Conservation (phyloP, 768 basidiomycete species). For the Russula sp. region DNA sequence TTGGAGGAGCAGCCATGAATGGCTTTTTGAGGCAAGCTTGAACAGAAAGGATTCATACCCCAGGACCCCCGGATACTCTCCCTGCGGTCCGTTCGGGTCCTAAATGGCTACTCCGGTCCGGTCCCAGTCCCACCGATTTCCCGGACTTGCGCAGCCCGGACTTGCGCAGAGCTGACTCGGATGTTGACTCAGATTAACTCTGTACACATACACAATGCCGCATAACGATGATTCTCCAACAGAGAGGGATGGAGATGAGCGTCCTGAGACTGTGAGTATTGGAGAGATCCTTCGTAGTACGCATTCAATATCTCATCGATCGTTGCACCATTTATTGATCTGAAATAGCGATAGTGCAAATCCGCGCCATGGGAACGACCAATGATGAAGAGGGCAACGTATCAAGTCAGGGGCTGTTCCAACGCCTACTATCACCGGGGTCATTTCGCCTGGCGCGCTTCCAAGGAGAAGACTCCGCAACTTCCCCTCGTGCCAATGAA, state of each 20-base stretch:
- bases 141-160: too few relatives aligned
- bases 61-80: slow-evolving; percentile 32
- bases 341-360: slow-evolving; percentile 12
- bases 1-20: slow-evolving; percentile 39
- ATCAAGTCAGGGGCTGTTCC: background rate
- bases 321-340: background rate
- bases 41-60: background rate
- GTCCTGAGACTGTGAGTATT: slow-evolving; percentile 6
- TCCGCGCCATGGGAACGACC: background rate
- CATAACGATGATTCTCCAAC: slow-evolving; percentile 5
- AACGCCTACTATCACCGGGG: slow-evolving; percentile 12
- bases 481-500: background rate
- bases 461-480: background rate
- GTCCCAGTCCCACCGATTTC: too few relatives aligned
- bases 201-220: slow-evolving; percentile 11
- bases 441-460: slow-evolving; percentile 20
- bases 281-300: slow-evolving; percentile 17
- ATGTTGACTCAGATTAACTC: background rate
- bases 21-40: background rate
- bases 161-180: background rate
- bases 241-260: background rate
- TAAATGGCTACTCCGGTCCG: background rate
- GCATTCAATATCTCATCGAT: slow-evolving; percentile 5
- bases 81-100: background rate
- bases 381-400: background rate